Evolutionary conservation across 768 basidiomycete species (phyloP).

Genomic region (Tylopilus felleus): DNA sequence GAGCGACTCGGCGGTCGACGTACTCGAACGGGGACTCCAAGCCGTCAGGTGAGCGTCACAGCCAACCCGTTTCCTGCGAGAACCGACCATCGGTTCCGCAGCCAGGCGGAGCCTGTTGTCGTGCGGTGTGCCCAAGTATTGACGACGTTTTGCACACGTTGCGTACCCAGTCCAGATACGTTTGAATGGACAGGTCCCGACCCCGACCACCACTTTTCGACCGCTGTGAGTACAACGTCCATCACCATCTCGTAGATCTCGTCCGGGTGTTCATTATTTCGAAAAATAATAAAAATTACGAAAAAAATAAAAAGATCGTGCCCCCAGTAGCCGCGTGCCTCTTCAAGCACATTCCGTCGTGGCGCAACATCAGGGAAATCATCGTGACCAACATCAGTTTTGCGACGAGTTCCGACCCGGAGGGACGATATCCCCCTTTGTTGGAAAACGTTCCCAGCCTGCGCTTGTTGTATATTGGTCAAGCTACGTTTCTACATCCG

Average conservation of each 20-base stretch:
- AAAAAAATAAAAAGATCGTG: constrained; percentile 21
- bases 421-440: constrained; percentile 22
- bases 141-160: not conserved
- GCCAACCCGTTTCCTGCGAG: not conserved
- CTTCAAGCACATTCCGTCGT: constrained; percentile 31
- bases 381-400: constrained; percentile 48
- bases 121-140: not conserved
- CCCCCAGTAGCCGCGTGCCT: constrained; percentile 21
- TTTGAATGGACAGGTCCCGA: constrained; percentile 62
- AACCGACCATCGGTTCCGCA: not conserved
- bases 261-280: not conserved
- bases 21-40: constrained; percentile 32
- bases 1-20: constrained; percentile 26
- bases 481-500: constrained; percentile 46
- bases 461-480: constrained; percentile 45
- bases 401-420: constrained; percentile 19
- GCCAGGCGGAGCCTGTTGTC: not conserved
- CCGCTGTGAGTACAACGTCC: constrained; percentile 42
- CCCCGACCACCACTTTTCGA: constrained; percentile 59
- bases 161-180: constrained; percentile 40
- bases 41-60: constrained; percentile 34
- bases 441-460: constrained; percentile 39
- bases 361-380: constrained; percentile 45
- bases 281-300: not conserved
- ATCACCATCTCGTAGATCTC: not conserved